Conservation (phyloP, 1,139 yeast species). For the Groenewaldozyma sp. region DNA sequence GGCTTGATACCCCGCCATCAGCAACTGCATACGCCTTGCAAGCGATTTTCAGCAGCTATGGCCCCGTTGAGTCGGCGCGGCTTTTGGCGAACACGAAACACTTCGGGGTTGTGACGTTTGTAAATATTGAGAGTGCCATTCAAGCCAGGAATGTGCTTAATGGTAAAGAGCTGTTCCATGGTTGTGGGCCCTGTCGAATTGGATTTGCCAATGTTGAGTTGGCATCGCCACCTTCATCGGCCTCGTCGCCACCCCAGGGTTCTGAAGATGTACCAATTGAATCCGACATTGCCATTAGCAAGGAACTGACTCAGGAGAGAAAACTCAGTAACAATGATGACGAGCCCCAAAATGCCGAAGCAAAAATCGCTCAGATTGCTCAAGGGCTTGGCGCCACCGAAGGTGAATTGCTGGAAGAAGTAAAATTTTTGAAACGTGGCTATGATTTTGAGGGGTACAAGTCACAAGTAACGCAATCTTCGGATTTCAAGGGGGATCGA, state of each 20-base stretch:
- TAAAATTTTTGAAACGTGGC: constrained; percentile 18
- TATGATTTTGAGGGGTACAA: constrained; percentile 21
- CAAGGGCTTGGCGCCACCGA: constrained; percentile 28
- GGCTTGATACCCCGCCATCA: constrained; percentile 46
- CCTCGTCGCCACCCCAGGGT: background rate
- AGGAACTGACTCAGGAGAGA: background rate
- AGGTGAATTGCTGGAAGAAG: constrained; percentile 16
- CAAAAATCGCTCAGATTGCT: constrained; percentile 23
- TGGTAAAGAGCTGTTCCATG: constrained; percentile 75
- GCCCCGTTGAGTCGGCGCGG: constrained; percentile 49
- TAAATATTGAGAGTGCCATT: constrained; percentile 64
- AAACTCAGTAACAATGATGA: constrained; percentile 3
- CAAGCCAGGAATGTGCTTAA: constrained; percentile 66
- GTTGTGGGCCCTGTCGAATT: constrained; percentile 37
- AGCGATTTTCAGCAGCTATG: constrained; percentile 44
- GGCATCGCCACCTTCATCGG: constrained; percentile 5
- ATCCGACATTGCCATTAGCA: background rate
- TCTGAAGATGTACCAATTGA: background rate
- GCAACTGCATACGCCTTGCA: constrained; percentile 38
- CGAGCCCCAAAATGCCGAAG: constrained; percentile 22
- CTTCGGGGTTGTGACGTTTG: constrained; percentile 67
- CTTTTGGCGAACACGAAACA: constrained; percentile 43
- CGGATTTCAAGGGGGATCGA: constrained; percentile 35
- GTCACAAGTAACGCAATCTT: constrained; percentile 19
- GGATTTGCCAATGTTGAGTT: constrained; percentile 31